phyloP scores from a whole-genome alignment of 164 flowering plant genomes.

The Kalanchoe fedtschenkoi region DNA sequence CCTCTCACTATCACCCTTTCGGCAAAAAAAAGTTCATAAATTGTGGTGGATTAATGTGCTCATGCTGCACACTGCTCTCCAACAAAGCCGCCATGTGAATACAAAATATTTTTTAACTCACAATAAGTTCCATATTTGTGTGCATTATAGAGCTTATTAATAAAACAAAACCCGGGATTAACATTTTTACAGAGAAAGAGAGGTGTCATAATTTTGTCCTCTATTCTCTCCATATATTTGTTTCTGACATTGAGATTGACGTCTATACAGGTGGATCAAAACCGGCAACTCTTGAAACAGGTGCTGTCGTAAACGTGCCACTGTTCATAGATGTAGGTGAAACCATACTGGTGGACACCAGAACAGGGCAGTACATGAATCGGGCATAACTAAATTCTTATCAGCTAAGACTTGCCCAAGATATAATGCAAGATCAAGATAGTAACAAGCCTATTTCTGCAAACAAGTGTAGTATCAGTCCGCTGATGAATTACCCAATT shows the following conservation, averaged over 20 bases:
- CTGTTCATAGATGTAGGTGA: conserved; percentile 65
- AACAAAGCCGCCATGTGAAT: not conserved
- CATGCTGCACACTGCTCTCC: not conserved
- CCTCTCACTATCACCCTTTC: not conserved
- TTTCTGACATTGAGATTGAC: not conserved
- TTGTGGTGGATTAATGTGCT: not conserved
- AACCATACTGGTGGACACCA: conserved; percentile 69
- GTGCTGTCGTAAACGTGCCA: conserved; percentile 74
- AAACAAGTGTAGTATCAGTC: not conserved
- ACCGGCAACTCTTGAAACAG: conserved; percentile 86
- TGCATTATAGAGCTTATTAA: not conserved
- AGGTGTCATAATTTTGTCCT: not conserved
- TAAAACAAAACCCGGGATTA: not conserved
- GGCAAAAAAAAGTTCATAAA: not conserved
- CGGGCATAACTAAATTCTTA: conserved; percentile 31
- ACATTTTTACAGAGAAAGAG: not conserved
- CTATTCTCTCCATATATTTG: not conserved
- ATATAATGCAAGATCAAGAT: too few relatives aligned
- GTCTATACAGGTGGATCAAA: conserved; percentile 64
- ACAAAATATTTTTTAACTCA: not conserved
- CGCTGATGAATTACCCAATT: not conserved
- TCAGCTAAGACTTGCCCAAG: not conserved
- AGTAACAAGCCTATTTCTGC: not conserved
- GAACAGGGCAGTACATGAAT: conserved; percentile 76
- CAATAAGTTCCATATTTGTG: not conserved